phyloP scores from a whole-genome alignment of 2,329 filamentous ascomycete species.

The Cyphellophora europaea region DNA sequence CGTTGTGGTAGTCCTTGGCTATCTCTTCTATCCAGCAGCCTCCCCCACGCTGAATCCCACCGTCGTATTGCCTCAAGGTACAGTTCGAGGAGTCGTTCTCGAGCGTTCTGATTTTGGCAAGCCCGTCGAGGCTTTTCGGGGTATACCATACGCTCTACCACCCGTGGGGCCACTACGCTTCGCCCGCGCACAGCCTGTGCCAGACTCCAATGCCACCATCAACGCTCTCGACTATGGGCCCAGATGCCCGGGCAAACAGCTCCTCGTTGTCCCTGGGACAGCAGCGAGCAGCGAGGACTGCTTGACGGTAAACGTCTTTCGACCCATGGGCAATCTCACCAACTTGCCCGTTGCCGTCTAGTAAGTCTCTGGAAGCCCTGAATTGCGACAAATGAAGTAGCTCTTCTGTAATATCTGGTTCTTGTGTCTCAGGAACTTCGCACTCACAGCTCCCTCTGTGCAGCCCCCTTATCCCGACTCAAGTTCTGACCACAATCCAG shows the following conservation, averaged over 20 bases:
- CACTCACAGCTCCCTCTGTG: too few relatives aligned
- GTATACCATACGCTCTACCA: slow-evolving; percentile 40
- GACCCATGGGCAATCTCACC: slow-evolving; percentile 3
- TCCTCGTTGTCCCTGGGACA: slow-evolving; percentile 3
- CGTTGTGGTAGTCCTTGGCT: too few relatives aligned
- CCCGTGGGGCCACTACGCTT: slow-evolving; percentile 40
- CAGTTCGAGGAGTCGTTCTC: slow-evolving; percentile 2
- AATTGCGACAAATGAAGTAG: too few relatives aligned
- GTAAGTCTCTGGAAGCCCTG: too few relatives aligned
- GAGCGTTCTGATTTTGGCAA: background rate
- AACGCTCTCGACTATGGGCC: slow-evolving; percentile 28
- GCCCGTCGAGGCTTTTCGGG: slow-evolving; percentile 31
- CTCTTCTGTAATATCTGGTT: too few relatives aligned
- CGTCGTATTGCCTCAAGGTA: slow-evolving; percentile 5
- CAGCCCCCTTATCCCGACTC: too few relatives aligned
- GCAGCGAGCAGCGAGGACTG: slow-evolving; percentile 16
- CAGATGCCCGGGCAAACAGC: slow-evolving; percentile 6
- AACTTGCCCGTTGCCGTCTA: slow-evolving; percentile 32
- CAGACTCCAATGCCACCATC: slow-evolving; percentile 20
- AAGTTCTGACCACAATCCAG: too few relatives aligned
- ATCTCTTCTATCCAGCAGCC: too few relatives aligned
- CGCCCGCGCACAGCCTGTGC: slow-evolving; percentile 25
- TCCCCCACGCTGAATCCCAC: too few relatives aligned
- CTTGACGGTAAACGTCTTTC: slow-evolving; percentile 17
- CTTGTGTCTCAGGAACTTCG: too few relatives aligned